Evolutionary conservation across 2,329 filamentous ascomycete genomes (phyloP).

Genomic region (Colletotrichum sp.): DNA sequence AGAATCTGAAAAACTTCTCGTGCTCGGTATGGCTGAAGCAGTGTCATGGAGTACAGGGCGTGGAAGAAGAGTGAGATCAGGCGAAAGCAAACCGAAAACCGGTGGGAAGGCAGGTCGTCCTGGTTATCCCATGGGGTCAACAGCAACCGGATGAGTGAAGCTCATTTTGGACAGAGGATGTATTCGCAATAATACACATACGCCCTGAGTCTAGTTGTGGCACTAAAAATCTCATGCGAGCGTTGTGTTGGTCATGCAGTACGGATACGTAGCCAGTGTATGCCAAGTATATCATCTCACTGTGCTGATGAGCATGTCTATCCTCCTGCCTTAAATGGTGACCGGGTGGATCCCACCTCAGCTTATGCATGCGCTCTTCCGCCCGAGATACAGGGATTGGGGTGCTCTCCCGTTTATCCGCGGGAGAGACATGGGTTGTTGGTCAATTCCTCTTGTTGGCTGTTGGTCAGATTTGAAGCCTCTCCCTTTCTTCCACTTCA

Average conservation of each 20-base stretch:
- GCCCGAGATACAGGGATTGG: not conserved
- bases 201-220: not conserved
- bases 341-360: not conserved
- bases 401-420: not conserved
- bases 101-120: too few species aligned
- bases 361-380: not conserved
- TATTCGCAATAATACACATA: not conserved
- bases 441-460: not conserved
- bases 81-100: too few species aligned
- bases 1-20: too few species aligned
- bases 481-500: not conserved
- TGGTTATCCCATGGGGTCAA: too few species aligned
- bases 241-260: not conserved
- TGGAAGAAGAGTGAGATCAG: too few species aligned
- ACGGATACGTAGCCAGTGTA: not conserved
- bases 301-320: not conserved
- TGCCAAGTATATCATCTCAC: not conserved
- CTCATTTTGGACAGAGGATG: not conserved
- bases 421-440: not conserved
- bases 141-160: not conserved
- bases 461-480: not conserved
- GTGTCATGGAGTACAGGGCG: too few species aligned
- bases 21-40: too few species aligned
- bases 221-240: not conserved
- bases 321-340: not conserved